Conservation (phyloP, 192 early-diverging fungal genomes). For the Dissophora ornata region DNA sequence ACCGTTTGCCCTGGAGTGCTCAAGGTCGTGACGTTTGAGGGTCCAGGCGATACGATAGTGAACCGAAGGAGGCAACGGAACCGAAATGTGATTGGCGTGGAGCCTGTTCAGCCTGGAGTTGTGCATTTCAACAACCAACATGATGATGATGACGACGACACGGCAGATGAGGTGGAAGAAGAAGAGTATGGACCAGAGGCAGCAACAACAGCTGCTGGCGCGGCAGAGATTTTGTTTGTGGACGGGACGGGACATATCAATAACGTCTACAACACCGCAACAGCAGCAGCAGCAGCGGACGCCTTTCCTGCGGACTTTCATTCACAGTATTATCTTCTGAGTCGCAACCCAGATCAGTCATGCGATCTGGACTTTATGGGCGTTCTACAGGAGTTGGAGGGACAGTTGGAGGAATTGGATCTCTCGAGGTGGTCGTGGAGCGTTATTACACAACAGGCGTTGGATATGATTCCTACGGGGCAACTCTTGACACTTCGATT, state of each 20-base stretch:
- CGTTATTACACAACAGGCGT: neutral
- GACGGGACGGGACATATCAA: constrained; percentile 3
- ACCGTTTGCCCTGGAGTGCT: constrained; percentile 16
- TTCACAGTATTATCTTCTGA: constrained; percentile 17
- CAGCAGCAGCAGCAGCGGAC: constrained; percentile 1
- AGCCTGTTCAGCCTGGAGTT: constrained; percentile 13
- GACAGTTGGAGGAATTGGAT: constrained; percentile 27
- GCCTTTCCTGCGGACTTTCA: constrained; percentile 14
- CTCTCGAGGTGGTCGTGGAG: constrained; percentile 38
- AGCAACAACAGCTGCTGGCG: neutral
- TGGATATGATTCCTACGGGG: constrained; percentile 13
- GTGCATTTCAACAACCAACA: constrained; percentile 10
- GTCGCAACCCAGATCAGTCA: constrained; percentile 18
- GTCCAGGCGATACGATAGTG: constrained; percentile 16
- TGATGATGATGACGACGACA: constrained; percentile 8
- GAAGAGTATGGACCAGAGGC: neutral
- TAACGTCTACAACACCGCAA: constrained; percentile 4
- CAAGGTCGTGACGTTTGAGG: constrained; percentile 10
- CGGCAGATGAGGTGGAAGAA: constrained; percentile 6
- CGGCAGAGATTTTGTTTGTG: neutral
- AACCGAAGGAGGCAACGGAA: constrained; percentile 23
- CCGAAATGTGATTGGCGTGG: constrained; percentile 2
- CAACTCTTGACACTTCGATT: constrained; percentile 17
- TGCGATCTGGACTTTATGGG: constrained; percentile 15
- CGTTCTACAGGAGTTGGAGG: constrained; percentile 9